phyloP scores from a whole-genome alignment of 345 rosid genomes.

The Salix caprea region DNA sequence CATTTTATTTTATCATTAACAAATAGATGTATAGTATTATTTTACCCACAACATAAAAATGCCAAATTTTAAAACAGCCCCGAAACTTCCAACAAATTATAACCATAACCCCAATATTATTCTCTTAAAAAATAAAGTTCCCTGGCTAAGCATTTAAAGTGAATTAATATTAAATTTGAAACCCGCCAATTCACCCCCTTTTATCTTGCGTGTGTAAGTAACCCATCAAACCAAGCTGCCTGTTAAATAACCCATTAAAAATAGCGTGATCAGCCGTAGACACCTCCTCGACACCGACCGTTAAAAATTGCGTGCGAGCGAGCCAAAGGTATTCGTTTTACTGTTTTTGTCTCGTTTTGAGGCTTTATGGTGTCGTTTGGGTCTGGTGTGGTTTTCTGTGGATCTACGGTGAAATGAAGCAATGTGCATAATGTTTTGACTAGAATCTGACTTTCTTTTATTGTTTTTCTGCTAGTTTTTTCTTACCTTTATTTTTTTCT shows the following conservation, averaged over 20 bases:
- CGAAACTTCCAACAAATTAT: slow-evolving; percentile 16
- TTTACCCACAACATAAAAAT: slow-evolving; percentile 9
- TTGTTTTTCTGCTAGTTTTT: background rate
- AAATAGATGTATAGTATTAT: background rate
- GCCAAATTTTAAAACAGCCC: slow-evolving; percentile 28
- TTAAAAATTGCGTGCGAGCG: background rate
- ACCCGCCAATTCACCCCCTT: background rate
- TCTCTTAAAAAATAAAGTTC: background rate
- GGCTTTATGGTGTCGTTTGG: background rate
- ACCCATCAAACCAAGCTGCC: background rate
- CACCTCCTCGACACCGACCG: background rate
- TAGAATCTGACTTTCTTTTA: background rate
- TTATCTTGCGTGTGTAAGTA: background rate
- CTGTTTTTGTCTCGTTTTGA: background rate
- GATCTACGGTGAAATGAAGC: background rate
- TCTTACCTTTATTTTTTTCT: background rate
- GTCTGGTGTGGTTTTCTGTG: background rate
- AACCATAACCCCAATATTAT: background rate
- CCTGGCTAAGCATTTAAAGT: background rate
- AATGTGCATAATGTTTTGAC: slow-evolving; percentile 5
- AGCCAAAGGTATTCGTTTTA: background rate
- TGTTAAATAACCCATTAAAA: background rate
- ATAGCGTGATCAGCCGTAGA: background rate
- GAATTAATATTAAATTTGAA: background rate
- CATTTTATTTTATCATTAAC: no score